Evolutionary conservation across 176 grass and related monocot species (phyloP).

Genomic region (Aegilops bicornis): DNA sequence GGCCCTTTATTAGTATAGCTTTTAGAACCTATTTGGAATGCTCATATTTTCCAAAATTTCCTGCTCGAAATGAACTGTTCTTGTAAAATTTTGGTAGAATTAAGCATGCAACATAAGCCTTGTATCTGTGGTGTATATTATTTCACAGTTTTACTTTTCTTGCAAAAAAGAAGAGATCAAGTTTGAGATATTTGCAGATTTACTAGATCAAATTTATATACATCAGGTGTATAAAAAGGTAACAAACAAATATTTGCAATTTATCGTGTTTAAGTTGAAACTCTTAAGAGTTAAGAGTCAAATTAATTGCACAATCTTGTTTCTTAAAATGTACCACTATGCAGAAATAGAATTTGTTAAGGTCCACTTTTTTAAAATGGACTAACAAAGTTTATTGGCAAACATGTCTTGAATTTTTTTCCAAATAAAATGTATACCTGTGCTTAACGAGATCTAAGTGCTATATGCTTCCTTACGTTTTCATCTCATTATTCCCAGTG

Average conservation of each 20-base stretch:
- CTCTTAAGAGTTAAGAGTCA: not conserved
- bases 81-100: not conserved
- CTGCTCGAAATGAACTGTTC: not conserved
- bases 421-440: not conserved
- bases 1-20: not conserved
- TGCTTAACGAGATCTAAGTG: not conserved
- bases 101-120: no score
- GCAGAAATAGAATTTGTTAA: not conserved
- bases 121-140: not conserved
- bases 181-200: not conserved
- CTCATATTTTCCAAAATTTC: not conserved
- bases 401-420: not conserved
- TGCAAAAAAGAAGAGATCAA: not conserved
- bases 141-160: slow-evolving; percentile 8
- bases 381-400: not conserved
- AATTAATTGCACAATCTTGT: not conserved
- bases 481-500: slow-evolving; percentile 41
- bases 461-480: slow-evolving; percentile 11
- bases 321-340: not conserved
- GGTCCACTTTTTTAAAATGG: not conserved
- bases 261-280: not conserved
- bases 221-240: not conserved
- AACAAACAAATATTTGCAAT: not conserved
- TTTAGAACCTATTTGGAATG: not conserved
- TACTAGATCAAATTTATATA: not conserved